phyloP scores from a whole-genome alignment of 208 protist species.

The Tritrichomonas foetus region DNA sequence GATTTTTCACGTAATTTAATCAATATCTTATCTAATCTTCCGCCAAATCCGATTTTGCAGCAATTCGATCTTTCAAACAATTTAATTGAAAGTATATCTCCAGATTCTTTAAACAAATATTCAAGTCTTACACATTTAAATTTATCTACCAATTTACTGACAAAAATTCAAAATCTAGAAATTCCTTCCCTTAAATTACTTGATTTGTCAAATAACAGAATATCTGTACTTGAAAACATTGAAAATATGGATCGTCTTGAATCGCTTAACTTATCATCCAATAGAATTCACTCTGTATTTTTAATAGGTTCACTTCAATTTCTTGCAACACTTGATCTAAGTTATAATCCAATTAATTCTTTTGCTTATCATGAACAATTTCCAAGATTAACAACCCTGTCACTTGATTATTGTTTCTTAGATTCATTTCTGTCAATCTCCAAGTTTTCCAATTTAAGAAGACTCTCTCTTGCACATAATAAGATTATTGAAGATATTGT shows the following conservation, averaged over 20 bases:
- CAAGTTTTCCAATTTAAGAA: not conserved
- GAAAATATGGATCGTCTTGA: not conserved
- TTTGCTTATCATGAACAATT: not conserved
- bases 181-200: not conserved
- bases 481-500: not conserved
- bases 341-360: not conserved
- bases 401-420: not conserved
- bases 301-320: not conserved
- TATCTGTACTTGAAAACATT: not conserved
- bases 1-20: no score
- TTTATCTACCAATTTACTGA: not conserved
- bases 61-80: not conserved
- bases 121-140: not conserved
- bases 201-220: not conserved
- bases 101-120: not conserved
- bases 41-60: not conserved
- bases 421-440: not conserved
- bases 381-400: not conserved
- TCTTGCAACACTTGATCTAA: not conserved
- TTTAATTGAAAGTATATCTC: not conserved
- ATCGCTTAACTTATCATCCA: not conserved
- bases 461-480: not conserved
- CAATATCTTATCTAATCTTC: not conserved
- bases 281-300: not conserved
- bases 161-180: not conserved